phyloP scores from a whole-genome alignment of 1,139 yeast genomes.

The Pichia norvegensis region DNA sequence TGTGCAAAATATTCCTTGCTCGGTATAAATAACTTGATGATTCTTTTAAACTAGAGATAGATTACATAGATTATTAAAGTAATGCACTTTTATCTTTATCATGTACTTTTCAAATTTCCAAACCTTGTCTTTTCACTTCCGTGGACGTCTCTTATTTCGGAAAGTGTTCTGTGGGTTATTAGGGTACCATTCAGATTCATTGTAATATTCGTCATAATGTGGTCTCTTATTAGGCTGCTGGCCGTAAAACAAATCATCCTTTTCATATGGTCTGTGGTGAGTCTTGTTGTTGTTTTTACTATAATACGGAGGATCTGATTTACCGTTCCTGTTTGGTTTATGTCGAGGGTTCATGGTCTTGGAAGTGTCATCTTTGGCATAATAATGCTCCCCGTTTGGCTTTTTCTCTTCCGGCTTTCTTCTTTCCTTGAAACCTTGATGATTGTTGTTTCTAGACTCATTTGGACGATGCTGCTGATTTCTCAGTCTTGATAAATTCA shows the following conservation, averaged over 20 bases:
- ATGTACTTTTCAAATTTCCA: background rate
- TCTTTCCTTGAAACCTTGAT: no score
- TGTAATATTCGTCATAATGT: background rate
- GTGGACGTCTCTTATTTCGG: constrained; percentile 2
- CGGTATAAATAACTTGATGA: constrained; percentile 72
- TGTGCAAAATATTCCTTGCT: constrained; percentile 59
- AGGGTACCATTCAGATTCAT: constrained; percentile 2
- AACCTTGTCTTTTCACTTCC: background rate
- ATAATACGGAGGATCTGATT: background rate
- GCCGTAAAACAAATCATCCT: background rate
- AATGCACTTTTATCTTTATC: background rate
- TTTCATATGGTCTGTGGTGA: background rate
- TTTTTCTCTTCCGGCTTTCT: background rate
- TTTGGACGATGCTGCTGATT: background rate
- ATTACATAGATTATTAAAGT: constrained; percentile 14
- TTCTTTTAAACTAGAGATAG: constrained; percentile 31
- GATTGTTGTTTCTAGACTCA: no score
- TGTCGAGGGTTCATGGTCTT: background rate
- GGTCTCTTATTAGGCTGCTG: background rate
- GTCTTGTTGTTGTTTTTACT: background rate
- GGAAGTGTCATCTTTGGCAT: background rate
- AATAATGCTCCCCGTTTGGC: background rate
- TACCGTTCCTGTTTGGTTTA: background rate
- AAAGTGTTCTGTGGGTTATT: background rate
- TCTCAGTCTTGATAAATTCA: no score